Evolutionary conservation across 2,329 filamentous ascomycete species (phyloP).

Genomic region (Cercospora citrullina): DNA sequence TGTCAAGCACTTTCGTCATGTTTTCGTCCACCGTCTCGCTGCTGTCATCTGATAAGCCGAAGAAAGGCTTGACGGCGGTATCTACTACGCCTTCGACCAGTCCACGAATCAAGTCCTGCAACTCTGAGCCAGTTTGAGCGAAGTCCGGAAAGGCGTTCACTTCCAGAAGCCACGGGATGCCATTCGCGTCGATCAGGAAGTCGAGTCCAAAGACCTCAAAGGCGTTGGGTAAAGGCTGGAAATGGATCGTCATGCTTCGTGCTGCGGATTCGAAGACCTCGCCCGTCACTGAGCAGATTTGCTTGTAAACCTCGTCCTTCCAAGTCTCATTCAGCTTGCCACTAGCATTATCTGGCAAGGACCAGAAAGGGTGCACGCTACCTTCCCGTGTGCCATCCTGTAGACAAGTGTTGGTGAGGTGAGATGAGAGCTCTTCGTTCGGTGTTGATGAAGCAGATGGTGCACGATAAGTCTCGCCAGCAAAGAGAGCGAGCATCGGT

Average conservation of each 20-base stretch:
- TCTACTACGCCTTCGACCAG: slow-evolving; percentile 75
- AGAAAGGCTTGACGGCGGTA: slow-evolving; percentile 67
- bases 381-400: slow-evolving; percentile 62
- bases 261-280: slow-evolving; percentile 87
- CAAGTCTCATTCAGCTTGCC: slow-evolving; percentile 40
- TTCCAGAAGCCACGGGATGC: slow-evolving; percentile 75
- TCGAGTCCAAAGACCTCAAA: slow-evolving; percentile 94
- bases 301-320: slow-evolving; percentile 65
- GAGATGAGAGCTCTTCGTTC: slow-evolving; percentile 64
- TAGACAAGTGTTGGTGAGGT: slow-evolving; percentile 94
- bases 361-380: slow-evolving; percentile 74
- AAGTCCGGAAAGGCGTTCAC: slow-evolving; percentile 97
- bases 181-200: slow-evolving; percentile 72
- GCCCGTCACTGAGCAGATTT: slow-evolving; percentile 72
- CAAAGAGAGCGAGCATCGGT: slow-evolving; percentile 91
- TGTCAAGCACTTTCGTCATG: slow-evolving; percentile 47
- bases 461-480: slow-evolving; percentile 67
- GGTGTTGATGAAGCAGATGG: slow-evolving; percentile 53
- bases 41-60: slow-evolving; percentile 42
- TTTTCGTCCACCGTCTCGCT: slow-evolving; percentile 26
- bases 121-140: slow-evolving; percentile 77
- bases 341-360: slow-evolving; percentile 51
- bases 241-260: slow-evolving; percentile 80
- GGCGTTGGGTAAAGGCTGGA: slow-evolving; percentile 81
- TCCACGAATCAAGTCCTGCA: slow-evolving; percentile 69